These are phyloP conservation scores for Ustilago xerochloae DNA, from an alignment of 1,284 basidiomycete genomes.

Conservation along the genomic window DNA sequence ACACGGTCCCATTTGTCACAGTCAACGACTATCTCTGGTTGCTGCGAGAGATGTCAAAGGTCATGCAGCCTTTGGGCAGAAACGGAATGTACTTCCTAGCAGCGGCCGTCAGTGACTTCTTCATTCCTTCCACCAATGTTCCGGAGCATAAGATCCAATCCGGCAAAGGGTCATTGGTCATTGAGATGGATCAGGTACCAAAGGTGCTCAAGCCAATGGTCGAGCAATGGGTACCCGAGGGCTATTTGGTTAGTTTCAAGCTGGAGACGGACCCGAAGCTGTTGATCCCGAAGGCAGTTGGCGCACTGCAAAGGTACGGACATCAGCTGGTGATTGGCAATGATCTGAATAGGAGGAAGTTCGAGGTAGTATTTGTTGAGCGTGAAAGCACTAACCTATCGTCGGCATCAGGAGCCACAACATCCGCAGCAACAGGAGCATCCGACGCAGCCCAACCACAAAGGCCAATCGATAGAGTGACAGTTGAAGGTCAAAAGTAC, in stretches of 20 bases:
- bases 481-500: constrained; percentile 68
- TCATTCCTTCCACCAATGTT: constrained; percentile 88
- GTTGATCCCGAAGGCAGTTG: constrained; percentile 88
- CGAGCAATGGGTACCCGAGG: constrained; percentile 89
- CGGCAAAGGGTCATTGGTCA: constrained; percentile 82
- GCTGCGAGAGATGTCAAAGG: constrained; percentile 79
- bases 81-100: constrained; percentile 93
- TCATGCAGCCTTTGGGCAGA: constrained; percentile 76
- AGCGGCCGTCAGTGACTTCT: constrained; percentile 97
- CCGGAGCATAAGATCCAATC: constrained; percentile 99
- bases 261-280: constrained; percentile 89
- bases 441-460: too few species aligned
- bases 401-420: background rate
- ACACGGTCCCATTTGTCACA: constrained; percentile 90
- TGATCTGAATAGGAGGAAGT: constrained; percentile 86
- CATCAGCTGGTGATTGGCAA: constrained; percentile 98
- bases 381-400: constrained; percentile 18
- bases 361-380: constrained; percentile 88
- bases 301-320: constrained; percentile 89
- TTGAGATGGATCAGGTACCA: constrained; percentile 99
- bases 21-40: constrained; percentile 97
- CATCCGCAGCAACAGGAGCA: too few species aligned
- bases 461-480: background rate
- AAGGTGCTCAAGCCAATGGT: constrained; percentile 94
- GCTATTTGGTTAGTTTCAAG: constrained; percentile 97